Percentiles rank a stretch among this genome's conserved stretches.
Evolutionary conservation across 75 land plant genomes (phyloP).

Genomic region (Ceratopteris richardii): DNA sequence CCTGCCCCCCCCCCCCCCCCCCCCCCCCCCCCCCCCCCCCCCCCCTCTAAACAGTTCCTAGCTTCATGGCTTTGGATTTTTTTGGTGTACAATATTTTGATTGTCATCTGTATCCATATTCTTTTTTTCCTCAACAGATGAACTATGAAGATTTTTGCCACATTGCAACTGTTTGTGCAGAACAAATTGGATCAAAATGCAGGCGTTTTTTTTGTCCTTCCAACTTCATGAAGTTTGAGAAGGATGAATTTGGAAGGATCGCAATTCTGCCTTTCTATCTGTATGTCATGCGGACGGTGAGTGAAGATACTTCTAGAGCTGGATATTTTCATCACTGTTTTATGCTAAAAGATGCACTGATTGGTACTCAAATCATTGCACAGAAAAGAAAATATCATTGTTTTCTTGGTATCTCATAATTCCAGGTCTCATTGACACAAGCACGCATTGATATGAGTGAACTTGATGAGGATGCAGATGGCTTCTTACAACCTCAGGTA

Average conservation of each 20-base stretch:
- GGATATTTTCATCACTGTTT: no score
- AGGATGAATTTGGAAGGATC: conserved; percentile 93
- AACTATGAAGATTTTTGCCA: conserved; percentile 99
- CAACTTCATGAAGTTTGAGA: conserved; percentile 99
- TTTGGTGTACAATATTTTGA: no score
- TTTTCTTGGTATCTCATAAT: neutral
- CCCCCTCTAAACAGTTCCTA: no score
- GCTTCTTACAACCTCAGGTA: conserved; percentile 96
- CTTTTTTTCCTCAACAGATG: conserved; percentile 48
- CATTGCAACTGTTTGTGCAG: conserved; percentile 89
- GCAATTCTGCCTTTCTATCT: conserved; percentile 95
- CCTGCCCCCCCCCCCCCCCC: no score
- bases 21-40: no score
- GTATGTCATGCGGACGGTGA: conserved; percentile 97
- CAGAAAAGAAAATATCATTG: no score
- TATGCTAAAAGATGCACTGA: no score
- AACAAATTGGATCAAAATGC: conserved; percentile 93
- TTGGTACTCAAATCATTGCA: no score
- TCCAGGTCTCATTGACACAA: conserved; percentile 94
- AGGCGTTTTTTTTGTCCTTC: conserved; percentile 89
- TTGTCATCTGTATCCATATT: neutral
- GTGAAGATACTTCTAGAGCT: conserved; percentile 13
- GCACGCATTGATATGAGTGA: conserved; percentile 99
- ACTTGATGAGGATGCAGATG: conserved; percentile 98
- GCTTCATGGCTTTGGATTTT: no score